Conservation (phyloP, 495 filamentous ascomycete species). For the Aspergillus bridgeri region DNA sequence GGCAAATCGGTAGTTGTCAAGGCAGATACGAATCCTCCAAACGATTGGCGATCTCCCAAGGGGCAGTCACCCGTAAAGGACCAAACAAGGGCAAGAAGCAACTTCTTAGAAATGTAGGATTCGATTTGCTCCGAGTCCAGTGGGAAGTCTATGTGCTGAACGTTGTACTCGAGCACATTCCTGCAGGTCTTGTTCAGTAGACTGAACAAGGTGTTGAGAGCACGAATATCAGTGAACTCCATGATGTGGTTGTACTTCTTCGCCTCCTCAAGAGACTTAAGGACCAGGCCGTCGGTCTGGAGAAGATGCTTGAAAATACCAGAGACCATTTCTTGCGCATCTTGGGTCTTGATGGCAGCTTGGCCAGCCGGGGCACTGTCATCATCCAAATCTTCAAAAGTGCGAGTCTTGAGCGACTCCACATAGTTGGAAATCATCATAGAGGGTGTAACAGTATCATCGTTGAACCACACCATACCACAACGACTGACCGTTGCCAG, state of each 20-base stretch:
- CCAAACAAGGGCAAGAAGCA: conserved; percentile 89
- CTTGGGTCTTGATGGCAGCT: conserved; percentile 68
- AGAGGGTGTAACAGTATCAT: conserved; percentile 85
- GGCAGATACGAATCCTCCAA: conserved; percentile 76
- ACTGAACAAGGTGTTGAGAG: conserved; percentile 89
- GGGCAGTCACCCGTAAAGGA: conserved; percentile 94
- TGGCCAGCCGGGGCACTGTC: conserved; percentile 80
- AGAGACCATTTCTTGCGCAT: conserved; percentile 71
- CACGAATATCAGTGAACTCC: conserved; percentile 90
- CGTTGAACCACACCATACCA: conserved; percentile 99
- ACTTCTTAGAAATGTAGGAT: conserved; percentile 84
- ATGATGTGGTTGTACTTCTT: conserved; percentile 89
- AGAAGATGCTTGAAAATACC: conserved; percentile 72
- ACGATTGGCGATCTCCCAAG: conserved; percentile 77
- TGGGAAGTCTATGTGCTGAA: conserved; percentile 89
- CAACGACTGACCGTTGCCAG: conserved; percentile 96
- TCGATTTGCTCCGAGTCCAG: conserved; percentile 86
- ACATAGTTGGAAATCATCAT: conserved; percentile 96
- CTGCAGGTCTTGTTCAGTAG: conserved; percentile 89
- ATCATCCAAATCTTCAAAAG: conserved; percentile 93
- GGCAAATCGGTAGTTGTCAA: conserved; percentile 83
- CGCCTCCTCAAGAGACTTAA: conserved; percentile 70
- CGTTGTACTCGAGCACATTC: conserved; percentile 90
- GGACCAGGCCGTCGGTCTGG: conserved; percentile 71
- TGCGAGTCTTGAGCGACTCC: conserved; percentile 69